A percentile compares a stretch with the other conserved stretches of the same genome.
phyloP scores from a whole-genome alignment of 1,139 yeast genomes.

The Saccharomyces hybrid region DNA sequence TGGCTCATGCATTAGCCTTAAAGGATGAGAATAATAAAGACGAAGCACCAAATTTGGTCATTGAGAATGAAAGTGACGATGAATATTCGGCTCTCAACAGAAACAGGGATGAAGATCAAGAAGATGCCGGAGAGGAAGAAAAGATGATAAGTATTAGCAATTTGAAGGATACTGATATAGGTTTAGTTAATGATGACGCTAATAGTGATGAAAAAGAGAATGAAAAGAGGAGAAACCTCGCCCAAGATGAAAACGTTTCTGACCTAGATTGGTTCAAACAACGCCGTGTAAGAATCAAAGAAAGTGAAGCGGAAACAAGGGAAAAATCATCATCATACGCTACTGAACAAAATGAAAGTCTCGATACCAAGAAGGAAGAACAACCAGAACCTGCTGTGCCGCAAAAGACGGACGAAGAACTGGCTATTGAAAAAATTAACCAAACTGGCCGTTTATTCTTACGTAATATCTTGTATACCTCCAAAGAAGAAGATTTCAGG shows the following conservation, averaged over 20 bases:
- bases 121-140: slow-evolving; percentile 28
- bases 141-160: slow-evolving; percentile 31
- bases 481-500: slow-evolving; percentile 73
- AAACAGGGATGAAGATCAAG: slow-evolving; percentile 26
- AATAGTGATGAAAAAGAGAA: slow-evolving; percentile 4
- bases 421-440: slow-evolving; percentile 44
- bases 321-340: slow-evolving; percentile 8
- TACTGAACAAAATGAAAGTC: slow-evolving; percentile 9
- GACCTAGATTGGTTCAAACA: slow-evolving; percentile 87
- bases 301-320: slow-evolving; percentile 32
- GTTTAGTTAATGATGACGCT: slow-evolving; percentile 20
- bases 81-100: slow-evolving; percentile 52
- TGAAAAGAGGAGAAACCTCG: slow-evolving; percentile 20
- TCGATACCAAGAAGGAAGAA: slow-evolving; percentile 3
- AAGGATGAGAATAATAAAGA: slow-evolving; percentile 24
- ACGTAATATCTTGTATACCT: slow-evolving; percentile 74
- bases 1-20: slow-evolving; percentile 35
- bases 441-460: slow-evolving; percentile 79
- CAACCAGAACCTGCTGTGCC: slow-evolving; percentile 12
- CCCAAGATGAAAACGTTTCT: slow-evolving; percentile 50
- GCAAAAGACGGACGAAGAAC: slow-evolving; percentile 38
- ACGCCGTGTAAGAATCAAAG: slow-evolving; percentile 68
- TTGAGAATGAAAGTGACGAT: slow-evolving; percentile 53
- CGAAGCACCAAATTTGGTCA: slow-evolving; percentile 30
- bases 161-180: slow-evolving; percentile 9